Evolutionary conservation across 2,329 filamentous ascomycete species (phyloP).

Genomic region (Ophidiomyces ophidiicola): DNA sequence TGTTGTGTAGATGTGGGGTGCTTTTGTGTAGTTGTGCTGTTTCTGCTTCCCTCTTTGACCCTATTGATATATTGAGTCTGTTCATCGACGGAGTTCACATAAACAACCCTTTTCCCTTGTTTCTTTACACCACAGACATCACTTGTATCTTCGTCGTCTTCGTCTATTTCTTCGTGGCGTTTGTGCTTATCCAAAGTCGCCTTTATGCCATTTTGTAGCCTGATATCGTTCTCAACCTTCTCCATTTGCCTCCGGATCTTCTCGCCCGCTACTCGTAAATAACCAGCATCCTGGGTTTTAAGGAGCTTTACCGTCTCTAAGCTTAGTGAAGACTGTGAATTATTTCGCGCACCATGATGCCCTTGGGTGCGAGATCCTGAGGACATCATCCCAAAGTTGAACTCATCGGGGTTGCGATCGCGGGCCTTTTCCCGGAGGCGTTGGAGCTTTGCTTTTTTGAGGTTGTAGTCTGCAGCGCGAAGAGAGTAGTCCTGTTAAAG

Average conservation of each 20-base stretch:
- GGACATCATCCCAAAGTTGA: constrained; percentile 53
- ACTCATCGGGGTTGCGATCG: constrained; percentile 54
- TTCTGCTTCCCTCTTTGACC: constrained; percentile 19
- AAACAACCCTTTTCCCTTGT: constrained; percentile 27
- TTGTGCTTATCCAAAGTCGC: constrained; percentile 14
- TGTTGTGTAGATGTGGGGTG: constrained; percentile 14
- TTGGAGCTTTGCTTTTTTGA: constrained; percentile 48
- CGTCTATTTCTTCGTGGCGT: constrained; percentile 15
- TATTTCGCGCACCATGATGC: constrained; percentile 37
- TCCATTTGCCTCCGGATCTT: constrained; percentile 43
- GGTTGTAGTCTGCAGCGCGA: constrained; percentile 51
- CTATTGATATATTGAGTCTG: constrained; percentile 20
- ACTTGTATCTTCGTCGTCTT: constrained; percentile 17
- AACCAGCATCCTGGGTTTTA: constrained; percentile 54
- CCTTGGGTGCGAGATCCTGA: constrained; percentile 32
- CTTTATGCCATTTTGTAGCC: constrained; percentile 31
- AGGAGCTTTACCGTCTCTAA: constrained; percentile 50
- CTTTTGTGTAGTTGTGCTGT: constrained; percentile 13
- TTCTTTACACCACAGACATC: constrained; percentile 19
- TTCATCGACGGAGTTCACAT: constrained; percentile 29
- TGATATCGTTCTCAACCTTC: constrained; percentile 36
- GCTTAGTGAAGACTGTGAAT: constrained; percentile 38
- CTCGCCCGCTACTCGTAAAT: constrained; percentile 47
- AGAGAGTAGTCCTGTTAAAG: constrained; percentile 48
- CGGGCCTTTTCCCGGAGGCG: constrained; percentile 47